Evolutionary conservation across 148 eudicot species (phyloP).

Genomic region (Salicornia ramosissima): DNA sequence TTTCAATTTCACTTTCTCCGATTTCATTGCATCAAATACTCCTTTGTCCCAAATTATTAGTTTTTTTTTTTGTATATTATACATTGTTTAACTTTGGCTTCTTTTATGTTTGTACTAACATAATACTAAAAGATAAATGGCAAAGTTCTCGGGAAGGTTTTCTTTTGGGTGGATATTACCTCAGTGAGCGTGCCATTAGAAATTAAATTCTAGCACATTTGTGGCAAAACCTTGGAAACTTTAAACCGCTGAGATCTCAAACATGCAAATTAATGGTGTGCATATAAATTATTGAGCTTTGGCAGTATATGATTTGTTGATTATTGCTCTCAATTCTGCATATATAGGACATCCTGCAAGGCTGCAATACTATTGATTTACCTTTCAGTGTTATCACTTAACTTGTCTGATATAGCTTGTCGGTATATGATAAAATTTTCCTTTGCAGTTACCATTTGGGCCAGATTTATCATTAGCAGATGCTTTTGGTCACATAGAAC

Average conservation of each 20-base stretch:
- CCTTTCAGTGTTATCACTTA: neutral
- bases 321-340: neutral
- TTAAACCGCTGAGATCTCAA: neutral
- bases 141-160: neutral
- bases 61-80: neutral
- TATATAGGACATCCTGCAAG: neutral
- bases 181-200: neutral
- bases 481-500: conserved; percentile 89
- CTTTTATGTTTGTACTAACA: neutral
- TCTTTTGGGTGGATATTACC: neutral
- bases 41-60: neutral
- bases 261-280: neutral
- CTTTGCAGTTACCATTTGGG: conserved; percentile 64
- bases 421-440: neutral
- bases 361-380: neutral
- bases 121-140: neutral
- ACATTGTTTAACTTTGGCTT: neutral
- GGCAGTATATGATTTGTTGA: no score
- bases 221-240: no score
- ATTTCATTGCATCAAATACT: neutral
- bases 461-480: conserved; percentile 80
- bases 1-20: neutral
- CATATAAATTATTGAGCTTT: neutral
- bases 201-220: neutral
- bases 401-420: neutral